phyloP scores from a whole-genome alignment of 441 rosid genomes.

The Gossypium armourianum region DNA sequence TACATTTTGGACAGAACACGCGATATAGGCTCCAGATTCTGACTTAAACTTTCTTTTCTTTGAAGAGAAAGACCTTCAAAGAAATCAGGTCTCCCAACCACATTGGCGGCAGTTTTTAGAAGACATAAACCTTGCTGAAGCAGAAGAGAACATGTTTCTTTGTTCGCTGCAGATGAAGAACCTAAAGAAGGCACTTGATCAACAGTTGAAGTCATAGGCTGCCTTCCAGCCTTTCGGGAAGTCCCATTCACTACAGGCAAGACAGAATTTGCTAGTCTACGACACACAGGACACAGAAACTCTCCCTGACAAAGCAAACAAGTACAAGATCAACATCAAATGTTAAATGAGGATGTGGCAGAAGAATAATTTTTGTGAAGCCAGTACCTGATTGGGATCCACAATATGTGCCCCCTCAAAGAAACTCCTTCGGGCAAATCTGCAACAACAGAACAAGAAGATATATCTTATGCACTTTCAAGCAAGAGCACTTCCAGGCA shows the following conservation, averaged over 20 bases:
- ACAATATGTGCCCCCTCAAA: conserved; percentile 89
- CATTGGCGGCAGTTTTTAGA: conserved; percentile 45
- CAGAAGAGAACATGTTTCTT: conserved; percentile 29
- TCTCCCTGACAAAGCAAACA: conserved; percentile 60
- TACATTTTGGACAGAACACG: conserved; percentile 48
- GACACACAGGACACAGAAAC: conserved; percentile 95
- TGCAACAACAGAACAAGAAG: conserved; percentile 18
- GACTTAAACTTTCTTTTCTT: conserved; percentile 33
- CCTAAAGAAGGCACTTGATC: conserved; percentile 18
- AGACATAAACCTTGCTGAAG: conserved; percentile 57
- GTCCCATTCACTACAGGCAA: conserved; percentile 57
- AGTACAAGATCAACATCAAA: conserved; percentile 12
- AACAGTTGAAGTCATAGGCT: conserved; percentile 30
- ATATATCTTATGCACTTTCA: conserved; percentile 8
- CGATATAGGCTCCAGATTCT: conserved; percentile 46
- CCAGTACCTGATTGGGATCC: conserved; percentile 66
- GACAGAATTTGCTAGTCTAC: conserved; percentile 72
- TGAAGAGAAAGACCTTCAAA: conserved; percentile 36
- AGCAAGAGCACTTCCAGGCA: not conserved
- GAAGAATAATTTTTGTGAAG: not conserved
- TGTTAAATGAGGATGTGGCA: not conserved
- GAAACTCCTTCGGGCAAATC: conserved; percentile 52
- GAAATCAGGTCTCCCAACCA: conserved; percentile 41
- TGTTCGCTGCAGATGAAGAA: conserved; percentile 23
- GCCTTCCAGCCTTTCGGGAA: conserved; percentile 40